phyloP scores from a whole-genome alignment of 441 rosid genomes.

The Omphalea diandra region DNA sequence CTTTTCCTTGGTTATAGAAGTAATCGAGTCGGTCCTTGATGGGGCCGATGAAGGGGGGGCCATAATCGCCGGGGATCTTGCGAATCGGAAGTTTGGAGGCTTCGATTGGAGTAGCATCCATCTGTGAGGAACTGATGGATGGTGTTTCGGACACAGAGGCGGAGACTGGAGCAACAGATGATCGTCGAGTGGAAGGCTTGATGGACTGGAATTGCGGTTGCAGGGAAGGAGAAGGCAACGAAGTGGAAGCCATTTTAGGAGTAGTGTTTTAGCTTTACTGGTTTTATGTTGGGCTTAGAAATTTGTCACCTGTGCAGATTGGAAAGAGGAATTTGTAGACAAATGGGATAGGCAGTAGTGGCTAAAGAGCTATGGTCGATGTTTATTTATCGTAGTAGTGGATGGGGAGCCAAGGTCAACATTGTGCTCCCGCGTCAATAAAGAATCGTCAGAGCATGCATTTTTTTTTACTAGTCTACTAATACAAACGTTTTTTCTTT shows the following conservation, averaged over 20 bases:
- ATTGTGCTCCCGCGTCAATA: neutral
- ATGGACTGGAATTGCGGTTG: slow-evolving; percentile 20
- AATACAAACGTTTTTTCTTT: no score
- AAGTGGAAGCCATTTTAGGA: slow-evolving; percentile 37
- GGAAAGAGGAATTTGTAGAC: neutral
- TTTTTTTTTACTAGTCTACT: no score
- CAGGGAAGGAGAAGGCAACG: slow-evolving; percentile 33
- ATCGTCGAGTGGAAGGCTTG: slow-evolving; percentile 11
- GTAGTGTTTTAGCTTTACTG: neutral
- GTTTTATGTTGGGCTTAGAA: neutral
- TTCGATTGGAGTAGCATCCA: slow-evolving; percentile 15
- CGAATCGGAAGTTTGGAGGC: slow-evolving; percentile 53
- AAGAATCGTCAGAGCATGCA: neutral
- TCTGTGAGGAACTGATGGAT: slow-evolving; percentile 14
- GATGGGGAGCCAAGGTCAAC: neutral
- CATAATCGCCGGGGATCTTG: slow-evolving; percentile 66
- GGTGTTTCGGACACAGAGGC: slow-evolving; percentile 52
- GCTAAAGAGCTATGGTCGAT: neutral
- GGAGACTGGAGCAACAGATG: slow-evolving; percentile 27
- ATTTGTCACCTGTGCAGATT: neutral
- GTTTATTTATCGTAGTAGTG: neutral
- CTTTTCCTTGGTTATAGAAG: slow-evolving; percentile 67
- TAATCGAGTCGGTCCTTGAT: slow-evolving; percentile 64
- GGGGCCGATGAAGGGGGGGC: slow-evolving; percentile 67
- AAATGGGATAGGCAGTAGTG: neutral